Evolutionary conservation across 257 asterid genomes (phyloP).

Genomic region (Osmanthus fragrans): DNA sequence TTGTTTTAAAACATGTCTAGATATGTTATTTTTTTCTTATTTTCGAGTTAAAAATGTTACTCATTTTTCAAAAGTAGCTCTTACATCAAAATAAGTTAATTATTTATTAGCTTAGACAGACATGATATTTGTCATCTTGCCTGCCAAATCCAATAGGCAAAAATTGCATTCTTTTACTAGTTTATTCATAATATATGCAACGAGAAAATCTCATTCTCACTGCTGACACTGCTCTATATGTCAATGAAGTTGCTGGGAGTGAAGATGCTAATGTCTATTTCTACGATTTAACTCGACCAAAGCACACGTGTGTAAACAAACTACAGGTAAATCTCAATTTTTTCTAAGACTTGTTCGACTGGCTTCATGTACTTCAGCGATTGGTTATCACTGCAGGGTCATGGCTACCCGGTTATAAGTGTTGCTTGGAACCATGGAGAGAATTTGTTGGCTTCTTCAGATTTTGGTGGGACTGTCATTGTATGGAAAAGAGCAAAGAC

Average conservation of each 20-base stretch:
- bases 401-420: slow-evolving; percentile 90
- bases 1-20: no score
- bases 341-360: neutral
- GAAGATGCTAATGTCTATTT: slow-evolving; percentile 94
- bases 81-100: no score
- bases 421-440: slow-evolving; percentile 98
- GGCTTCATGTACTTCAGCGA: neutral
- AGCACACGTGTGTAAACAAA: slow-evolving; percentile 91
- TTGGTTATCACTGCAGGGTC: slow-evolving; percentile 59
- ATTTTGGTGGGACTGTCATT: slow-evolving; percentile 95
- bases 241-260: slow-evolving; percentile 87
- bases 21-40: no score
- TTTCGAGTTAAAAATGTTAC: neutral
- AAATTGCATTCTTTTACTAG: neutral
- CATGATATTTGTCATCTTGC: neutral
- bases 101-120: neutral
- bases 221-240: slow-evolving; percentile 27
- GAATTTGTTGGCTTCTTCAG: slow-evolving; percentile 91
- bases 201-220: slow-evolving; percentile 1
- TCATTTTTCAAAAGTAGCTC: neutral
- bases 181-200: neutral
- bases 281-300: slow-evolving; percentile 89
- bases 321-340: slow-evolving; percentile 60
- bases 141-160: neutral
- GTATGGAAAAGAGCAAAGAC: slow-evolving; percentile 96